Evolutionary conservation across 176 grass and related monocot genomes (phyloP).

Genomic region (Areca catechu): DNA sequence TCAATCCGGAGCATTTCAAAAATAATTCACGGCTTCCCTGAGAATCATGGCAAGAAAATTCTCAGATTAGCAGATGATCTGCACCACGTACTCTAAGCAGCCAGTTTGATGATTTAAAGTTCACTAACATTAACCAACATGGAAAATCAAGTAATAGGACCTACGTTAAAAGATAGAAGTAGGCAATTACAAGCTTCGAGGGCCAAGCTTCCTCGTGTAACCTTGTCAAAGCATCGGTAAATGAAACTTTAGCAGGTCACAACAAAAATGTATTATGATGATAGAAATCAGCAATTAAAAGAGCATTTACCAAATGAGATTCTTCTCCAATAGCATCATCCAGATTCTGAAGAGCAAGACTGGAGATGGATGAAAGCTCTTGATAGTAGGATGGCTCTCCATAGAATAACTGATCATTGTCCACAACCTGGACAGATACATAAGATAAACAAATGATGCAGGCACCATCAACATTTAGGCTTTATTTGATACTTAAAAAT

Average conservation of each 20-base stretch:
- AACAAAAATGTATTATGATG: neutral
- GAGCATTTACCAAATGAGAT: neutral
- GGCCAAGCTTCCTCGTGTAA: constrained; percentile 5
- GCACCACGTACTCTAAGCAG: no score
- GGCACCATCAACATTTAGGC: no score
- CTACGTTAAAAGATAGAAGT: constrained; percentile 8
- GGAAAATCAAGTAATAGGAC: neutral
- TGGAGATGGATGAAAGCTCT: constrained; percentile 14
- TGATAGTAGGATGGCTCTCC: neutral
- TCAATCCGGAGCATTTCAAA: constrained; percentile 7
- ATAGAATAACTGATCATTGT: neutral
- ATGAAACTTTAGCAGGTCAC: neutral
- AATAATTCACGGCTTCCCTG: constrained; percentile 2
- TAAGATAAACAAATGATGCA: no score
- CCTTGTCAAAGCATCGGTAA: constrained; percentile 4
- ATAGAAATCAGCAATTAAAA: neutral
- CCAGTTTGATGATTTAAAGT: no score
- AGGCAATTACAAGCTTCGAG: constrained; percentile 15
- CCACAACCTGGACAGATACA: no score
- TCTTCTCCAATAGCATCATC: constrained; percentile 13
- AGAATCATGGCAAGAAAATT: no score
- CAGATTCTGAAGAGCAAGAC: constrained; percentile 2
- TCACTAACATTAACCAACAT: no score
- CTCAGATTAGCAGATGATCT: no score
- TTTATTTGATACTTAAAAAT: no score